phyloP scores from a whole-genome alignment of 2,329 filamentous ascomycete species.

The Monilinia vaccinii-corymbosi region DNA sequence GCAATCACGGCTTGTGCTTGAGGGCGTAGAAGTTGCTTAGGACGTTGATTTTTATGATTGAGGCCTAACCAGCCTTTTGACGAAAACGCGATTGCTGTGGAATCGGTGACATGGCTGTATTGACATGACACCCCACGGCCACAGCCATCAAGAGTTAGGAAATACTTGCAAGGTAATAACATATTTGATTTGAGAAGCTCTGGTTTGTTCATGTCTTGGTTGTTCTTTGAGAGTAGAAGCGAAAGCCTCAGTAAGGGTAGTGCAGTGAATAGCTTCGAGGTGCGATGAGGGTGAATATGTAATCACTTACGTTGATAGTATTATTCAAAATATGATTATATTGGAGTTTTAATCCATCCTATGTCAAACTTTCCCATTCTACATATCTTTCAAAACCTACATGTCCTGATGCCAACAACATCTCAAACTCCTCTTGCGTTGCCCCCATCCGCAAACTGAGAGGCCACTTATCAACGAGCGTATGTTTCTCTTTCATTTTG shows the following conservation, averaged over 20 bases:
- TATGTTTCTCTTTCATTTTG: constrained; percentile 10
- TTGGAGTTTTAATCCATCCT: background rate
- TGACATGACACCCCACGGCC: background rate
- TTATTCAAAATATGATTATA: too few species aligned
- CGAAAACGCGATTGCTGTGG: background rate
- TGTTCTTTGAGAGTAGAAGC: background rate
- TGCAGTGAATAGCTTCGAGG: background rate
- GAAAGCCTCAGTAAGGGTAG: background rate
- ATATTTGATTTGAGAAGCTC: background rate
- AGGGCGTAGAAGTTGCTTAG: background rate
- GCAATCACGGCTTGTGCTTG: background rate
- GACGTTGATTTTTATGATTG: background rate
- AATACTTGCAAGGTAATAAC: background rate
- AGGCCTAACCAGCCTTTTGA: background rate
- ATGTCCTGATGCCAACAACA: background rate
- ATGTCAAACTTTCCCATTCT: constrained; percentile 26
- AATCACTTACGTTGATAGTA: too few species aligned
- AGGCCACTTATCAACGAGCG: constrained; percentile 12
- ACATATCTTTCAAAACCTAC: constrained; percentile 2
- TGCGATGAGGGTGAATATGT: background rate
- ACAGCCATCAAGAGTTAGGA: background rate
- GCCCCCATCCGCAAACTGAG: constrained; percentile 5
- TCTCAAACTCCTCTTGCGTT: constrained; percentile 5
- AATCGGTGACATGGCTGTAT: background rate
- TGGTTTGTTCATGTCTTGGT: background rate